phyloP scores from a whole-genome alignment of 331 rosid species.

The Stylosanthes scabra region DNA sequence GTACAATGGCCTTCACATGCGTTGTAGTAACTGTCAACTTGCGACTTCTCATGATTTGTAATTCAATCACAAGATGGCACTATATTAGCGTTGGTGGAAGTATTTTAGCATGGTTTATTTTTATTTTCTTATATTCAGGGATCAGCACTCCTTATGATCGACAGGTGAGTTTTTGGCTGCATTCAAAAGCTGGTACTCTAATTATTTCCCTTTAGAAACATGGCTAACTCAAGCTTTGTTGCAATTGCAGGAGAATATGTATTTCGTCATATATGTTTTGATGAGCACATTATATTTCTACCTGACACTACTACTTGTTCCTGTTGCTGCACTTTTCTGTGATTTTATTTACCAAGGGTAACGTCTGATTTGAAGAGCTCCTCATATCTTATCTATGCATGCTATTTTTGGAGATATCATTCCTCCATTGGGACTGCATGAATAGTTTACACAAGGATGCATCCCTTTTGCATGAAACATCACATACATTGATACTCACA shows the following conservation, averaged over 20 bases:
- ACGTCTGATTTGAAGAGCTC: conserved; percentile 38
- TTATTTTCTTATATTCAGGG: conserved; percentile 68
- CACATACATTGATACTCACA: not conserved
- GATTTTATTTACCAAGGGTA: conserved; percentile 94
- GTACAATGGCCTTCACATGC: conserved; percentile 85
- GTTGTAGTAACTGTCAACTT: conserved; percentile 78
- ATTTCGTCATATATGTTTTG: conserved; percentile 78
- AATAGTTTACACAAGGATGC: conserved; percentile 2
- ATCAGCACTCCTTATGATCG: conserved; percentile 71
- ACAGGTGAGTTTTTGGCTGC: conserved; percentile 54
- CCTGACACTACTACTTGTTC: conserved; percentile 78
- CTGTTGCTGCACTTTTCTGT: conserved; percentile 68
- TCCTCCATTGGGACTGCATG: not conserved
- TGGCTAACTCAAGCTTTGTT: conserved; percentile 25
- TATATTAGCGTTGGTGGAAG: conserved; percentile 80
- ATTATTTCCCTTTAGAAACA: conserved; percentile 10
- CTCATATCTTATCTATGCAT: conserved; percentile 21
- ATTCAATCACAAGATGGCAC: conserved; percentile 82
- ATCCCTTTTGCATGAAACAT: conserved; percentile 12
- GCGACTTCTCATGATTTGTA: conserved; percentile 86
- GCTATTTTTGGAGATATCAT: conserved; percentile 22
- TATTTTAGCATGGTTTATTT: conserved; percentile 74
- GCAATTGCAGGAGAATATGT: conserved; percentile 79
- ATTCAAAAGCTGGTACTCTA: conserved; percentile 18
- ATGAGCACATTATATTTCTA: conserved; percentile 93